Conservation (phyloP, 768 basidiomycete genomes). For the Melanogaster broomeanus region DNA sequence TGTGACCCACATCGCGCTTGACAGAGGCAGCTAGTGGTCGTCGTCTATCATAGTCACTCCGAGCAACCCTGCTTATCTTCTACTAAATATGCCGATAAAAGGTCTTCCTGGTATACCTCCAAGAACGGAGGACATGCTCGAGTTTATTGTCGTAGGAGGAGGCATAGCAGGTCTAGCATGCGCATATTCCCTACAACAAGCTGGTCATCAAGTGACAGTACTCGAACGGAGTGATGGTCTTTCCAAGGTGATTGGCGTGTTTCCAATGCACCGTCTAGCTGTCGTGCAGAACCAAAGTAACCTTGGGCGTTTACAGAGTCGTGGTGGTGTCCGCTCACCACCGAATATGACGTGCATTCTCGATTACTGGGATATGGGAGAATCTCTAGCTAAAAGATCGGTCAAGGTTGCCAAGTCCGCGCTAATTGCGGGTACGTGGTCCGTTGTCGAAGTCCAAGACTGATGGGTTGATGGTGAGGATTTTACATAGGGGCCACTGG, state of each 20-base stretch:
- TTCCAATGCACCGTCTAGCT: background rate
- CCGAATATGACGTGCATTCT: slow-evolving; percentile 60
- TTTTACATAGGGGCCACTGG: slow-evolving; percentile 41
- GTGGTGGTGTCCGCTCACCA: slow-evolving; percentile 45
- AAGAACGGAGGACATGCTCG: slow-evolving; percentile 14
- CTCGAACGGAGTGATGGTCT: slow-evolving; percentile 49
- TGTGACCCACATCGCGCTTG: too few relatives aligned
- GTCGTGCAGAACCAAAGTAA: too few relatives aligned
- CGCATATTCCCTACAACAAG: slow-evolving; percentile 51
- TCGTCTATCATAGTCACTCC: too few relatives aligned
- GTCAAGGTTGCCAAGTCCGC: slow-evolving; percentile 15
- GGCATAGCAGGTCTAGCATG: slow-evolving; percentile 53
- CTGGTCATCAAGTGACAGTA: slow-evolving; percentile 58
- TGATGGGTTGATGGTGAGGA: slow-evolving; percentile 9
- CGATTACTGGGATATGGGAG: slow-evolving; percentile 52
- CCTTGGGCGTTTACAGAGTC: slow-evolving; percentile 20
- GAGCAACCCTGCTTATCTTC: background rate
- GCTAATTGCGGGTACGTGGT: slow-evolving; percentile 16
- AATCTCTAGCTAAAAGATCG: slow-evolving; percentile 38
- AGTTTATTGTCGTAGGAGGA: slow-evolving; percentile 27
- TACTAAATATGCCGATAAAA: slow-evolving; percentile 13
- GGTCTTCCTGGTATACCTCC: slow-evolving; percentile 4
- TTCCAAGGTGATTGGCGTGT: slow-evolving; percentile 28
- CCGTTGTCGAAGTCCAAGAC: background rate
- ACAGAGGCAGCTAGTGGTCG: background rate